phyloP scores from a whole-genome alignment of 225 moss, liverwort and hornwort species.

The Asterella californica region DNA sequence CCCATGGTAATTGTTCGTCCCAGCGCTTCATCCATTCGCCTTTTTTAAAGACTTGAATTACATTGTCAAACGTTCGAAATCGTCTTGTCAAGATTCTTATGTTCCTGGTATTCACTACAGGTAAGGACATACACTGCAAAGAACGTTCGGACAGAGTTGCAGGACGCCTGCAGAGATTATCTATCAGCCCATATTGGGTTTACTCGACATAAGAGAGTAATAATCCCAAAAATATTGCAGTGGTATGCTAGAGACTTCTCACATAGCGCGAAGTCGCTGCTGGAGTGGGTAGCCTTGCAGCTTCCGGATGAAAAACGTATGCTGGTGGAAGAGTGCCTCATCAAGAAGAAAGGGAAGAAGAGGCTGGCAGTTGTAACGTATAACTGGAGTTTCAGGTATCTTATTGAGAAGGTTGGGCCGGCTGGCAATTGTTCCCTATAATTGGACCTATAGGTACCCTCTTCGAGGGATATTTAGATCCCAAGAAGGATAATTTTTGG shows the following conservation, averaged over 20 bases:
- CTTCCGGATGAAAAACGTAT: conserved; percentile 62
- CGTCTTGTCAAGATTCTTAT: neutral
- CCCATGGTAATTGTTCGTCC: conserved; percentile 54
- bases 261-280: conserved; percentile 67
- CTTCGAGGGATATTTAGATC: neutral
- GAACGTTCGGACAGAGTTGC: conserved; percentile 56
- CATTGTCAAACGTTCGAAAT: no score
- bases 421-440: conserved; percentile 10
- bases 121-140: conserved; percentile 66
- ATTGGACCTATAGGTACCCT: neutral
- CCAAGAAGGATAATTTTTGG: conserved; percentile 5
- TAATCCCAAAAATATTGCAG: conserved; percentile 79
- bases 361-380: conserved; percentile 68
- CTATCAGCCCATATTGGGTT: conserved; percentile 71
- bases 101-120: conserved; percentile 35
- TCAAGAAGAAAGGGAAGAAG: conserved; percentile 46
- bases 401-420: conserved; percentile 29
- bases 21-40: neutral
- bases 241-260: conserved; percentile 97
- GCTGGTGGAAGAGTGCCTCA: conserved; percentile 58
- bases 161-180: conserved; percentile 73
- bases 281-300: conserved; percentile 69
- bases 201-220: conserved; percentile 54
- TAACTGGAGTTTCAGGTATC: conserved; percentile 87
- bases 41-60: neutral